Percentiles rank a stretch among this genome's conserved stretches.
phyloP scores from a whole-genome alignment of 176 grass and related monocot species.

The Oryza meyeriana region DNA sequence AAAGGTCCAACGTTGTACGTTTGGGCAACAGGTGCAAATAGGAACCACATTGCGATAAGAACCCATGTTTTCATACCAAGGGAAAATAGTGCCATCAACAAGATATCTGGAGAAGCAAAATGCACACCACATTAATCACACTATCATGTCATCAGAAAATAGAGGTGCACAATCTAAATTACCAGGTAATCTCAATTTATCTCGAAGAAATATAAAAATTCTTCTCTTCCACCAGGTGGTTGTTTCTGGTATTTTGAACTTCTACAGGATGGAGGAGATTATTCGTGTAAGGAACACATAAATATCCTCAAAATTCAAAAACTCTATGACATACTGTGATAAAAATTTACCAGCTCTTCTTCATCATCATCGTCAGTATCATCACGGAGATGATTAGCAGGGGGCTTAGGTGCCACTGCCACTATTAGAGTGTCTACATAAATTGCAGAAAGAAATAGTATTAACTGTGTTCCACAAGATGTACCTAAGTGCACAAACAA shows the following conservation, averaged over 20 bases:
- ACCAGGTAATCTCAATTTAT: slow-evolving; percentile 91
- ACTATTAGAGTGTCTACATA: slow-evolving; percentile 54
- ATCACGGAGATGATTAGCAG: slow-evolving; percentile 47
- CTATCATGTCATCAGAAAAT: neutral
- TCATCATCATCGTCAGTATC: slow-evolving; percentile 33
- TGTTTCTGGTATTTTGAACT: slow-evolving; percentile 52
- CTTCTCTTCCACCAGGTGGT: slow-evolving; percentile 66
- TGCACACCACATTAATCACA: neutral
- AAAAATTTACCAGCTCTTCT: slow-evolving; percentile 45
- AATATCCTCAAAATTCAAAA: slow-evolving; percentile 1
- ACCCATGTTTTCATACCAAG: slow-evolving; percentile 76
- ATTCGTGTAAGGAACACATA: slow-evolving; percentile 7
- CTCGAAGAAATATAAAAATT: slow-evolving; percentile 72
- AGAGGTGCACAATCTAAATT: slow-evolving; percentile 11
- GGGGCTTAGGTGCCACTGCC: slow-evolving; percentile 54
- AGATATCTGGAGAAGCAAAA: slow-evolving; percentile 62
- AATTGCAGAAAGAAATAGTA: neutral
- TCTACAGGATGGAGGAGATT: slow-evolving; percentile 15
- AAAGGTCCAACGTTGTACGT: slow-evolving; percentile 67
- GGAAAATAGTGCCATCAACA: slow-evolving; percentile 88
- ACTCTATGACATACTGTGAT: neutral
- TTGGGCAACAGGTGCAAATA: slow-evolving; percentile 78
- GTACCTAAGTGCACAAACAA: neutral
- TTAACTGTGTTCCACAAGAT: neutral
- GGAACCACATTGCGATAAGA: slow-evolving; percentile 69